Base-by-base conservation (phyloP, 1,284 basidiomycete genomes). In the Sanghuangporus sanghuang region DNA sequence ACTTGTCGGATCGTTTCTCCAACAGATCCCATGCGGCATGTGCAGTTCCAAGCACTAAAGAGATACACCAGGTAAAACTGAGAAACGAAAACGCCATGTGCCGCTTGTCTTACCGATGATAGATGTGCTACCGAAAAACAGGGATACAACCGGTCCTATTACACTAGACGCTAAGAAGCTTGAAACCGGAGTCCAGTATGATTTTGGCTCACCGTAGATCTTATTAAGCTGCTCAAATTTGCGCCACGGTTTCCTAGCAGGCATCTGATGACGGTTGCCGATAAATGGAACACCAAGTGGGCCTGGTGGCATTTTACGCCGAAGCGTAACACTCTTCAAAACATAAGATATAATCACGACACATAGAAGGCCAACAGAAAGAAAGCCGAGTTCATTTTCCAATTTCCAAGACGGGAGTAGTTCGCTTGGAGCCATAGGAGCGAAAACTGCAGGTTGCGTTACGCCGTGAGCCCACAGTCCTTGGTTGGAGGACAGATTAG, bases 21-120 rank as follows among this genome's bases (percentile, higher is more conserved):
- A 84, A 72, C 11, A 84, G 71, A 66, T 83, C 81, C 80, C 80
- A 82, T 16, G 80, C 80, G 5, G 78, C 77, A 66, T 80, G 78
- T 0, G 79, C 81, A 3, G 76, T 81, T 1, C 81, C 80, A 35
- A 82, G 73, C 2, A 83, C 79, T 78, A 59, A 32, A 32, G 27
- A 1, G 40, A 49, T n/a, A 12, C 18, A 49, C 38, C 8, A 46
- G 3, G 38, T 21, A 18, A 12, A 21, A 70, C 42, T 59, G 67
- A 62, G 39, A 67, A 62, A 59, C 48, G 18, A 7, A 46, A 38
- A 66, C 2, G 16, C 6, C 44, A 18, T 18, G 44, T 14, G 2
- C 21, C 2, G 8, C 44, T 18, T 46, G 6, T n/a, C 74, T 38
- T 54, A 77, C 78, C 73, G 21, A 83, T 77, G 3, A 81, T 79